Evolutionary conservation across 2,329 filamentous ascomycete species (phyloP), one percentile per base, ranked within the genome.

Genomic region (Venturia pyrina): DNA sequence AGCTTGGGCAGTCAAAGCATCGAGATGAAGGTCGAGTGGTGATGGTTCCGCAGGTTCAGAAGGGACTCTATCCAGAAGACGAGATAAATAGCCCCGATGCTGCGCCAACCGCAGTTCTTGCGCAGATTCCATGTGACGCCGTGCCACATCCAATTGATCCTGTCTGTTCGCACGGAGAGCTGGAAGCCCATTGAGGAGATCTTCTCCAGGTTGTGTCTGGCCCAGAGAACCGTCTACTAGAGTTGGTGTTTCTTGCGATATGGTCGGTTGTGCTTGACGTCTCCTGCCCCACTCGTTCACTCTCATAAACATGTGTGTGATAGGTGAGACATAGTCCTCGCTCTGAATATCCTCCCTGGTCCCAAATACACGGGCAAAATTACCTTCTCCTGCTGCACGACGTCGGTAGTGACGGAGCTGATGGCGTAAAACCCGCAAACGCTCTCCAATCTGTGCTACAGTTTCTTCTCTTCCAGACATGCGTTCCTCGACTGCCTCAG

Each of bases 251-350:
- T 19, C 50, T 32, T 40, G 19, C 11, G 50, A 34, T 19, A 28
- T 17, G 19, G 21, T 37, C 21, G 34, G 41, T 56, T 43, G 53
- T 37, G 37, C 37, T 43, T 43, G 37, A 15, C 8, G 37, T 43
- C 60, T 57, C 21, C 56, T 40, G 21, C 56, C 57, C 56, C 64
- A 56, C 28, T 66, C 37, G 21, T 43, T 43, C 44, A 44, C 21
- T 40, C 64, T 57, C 28, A 46, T 62, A 21, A 80, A 82, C 78
- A 82, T 78, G 67, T 75, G 74, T 21, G 78, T 75, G 15, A 82
- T 77, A 0, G 80, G 80, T n/a, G 77, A 79, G 65, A 79, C 76
- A 68, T 81, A 82, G 41, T 79, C 76, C 3, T 80, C 78, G n/a
- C 75, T 75, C 66, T 75, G 72, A 63, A 81, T 73, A 13, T 81